Evolutionary conservation across 305 asterid genomes (phyloP), one percentile per base, ranked within the genome.

Genomic region (Rubia balearica): DNA sequence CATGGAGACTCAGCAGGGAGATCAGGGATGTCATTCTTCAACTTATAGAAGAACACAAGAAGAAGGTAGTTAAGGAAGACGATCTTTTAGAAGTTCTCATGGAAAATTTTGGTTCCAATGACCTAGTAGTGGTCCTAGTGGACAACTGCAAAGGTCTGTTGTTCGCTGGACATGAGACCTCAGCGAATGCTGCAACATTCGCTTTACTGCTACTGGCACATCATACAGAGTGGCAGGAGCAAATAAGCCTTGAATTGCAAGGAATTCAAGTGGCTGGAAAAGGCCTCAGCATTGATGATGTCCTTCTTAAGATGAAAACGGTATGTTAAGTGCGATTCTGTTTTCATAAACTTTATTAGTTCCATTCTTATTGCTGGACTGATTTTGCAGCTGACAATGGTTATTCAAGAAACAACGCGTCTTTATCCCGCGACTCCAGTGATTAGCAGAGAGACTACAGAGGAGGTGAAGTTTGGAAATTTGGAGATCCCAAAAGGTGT

Each of bases 401-500:
- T 61, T 19, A 61, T 61, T 61, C 65, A 61, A 61, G 65, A 61
- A 30, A 61, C 65, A 30, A 61, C 14, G 65, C 65, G 43, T 19
- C 65, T 61, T 13, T 61, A 61, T 61, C 65, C 65, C 6, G 65
- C 65, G 1, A 61, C 65, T 61, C 65, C 65, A 61, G 19, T 61
- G 38, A 27, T 61, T 3, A 61, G 65, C 65, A 61, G 65, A 61
- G 40, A 61, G 65, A 61, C 65, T 30, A 30, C 3, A 4, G 65
- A 61, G 30, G 21, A 61, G 17, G 19, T 61, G 3, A 30, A 12
- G 19, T 61, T 61, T 13, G 65, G 65, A 27, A 12, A 61, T 13
- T 61, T 61, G n/a, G 65, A 30, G 42, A 61, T 61, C 42, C 65
- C 65, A 4, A 27, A 41, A 65, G 69, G 69, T 65, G 53, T 65